phyloP scores from a whole-genome alignment of 1,139 yeast species.

The Candida neerlandica region DNA sequence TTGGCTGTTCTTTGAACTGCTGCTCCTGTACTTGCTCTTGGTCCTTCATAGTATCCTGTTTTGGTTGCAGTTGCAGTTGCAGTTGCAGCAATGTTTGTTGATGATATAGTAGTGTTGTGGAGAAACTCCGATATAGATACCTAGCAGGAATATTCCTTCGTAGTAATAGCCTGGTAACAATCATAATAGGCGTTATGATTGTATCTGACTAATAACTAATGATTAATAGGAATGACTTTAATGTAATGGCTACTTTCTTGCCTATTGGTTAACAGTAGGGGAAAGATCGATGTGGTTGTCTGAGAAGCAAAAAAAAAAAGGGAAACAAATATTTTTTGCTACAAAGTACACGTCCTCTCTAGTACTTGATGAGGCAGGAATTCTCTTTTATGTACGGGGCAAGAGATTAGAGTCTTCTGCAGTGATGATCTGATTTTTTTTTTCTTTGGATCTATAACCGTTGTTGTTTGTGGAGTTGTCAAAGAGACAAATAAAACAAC shows the following conservation, averaged over 20 bases:
- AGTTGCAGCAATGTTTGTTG: neutral
- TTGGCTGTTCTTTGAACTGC: constrained; percentile 35
- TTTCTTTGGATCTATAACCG: neutral
- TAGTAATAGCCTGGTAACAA: neutral
- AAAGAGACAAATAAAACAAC: neutral
- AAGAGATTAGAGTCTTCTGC: no score
- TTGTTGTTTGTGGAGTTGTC: neutral
- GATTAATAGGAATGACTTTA: no score
- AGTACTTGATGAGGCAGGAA: neutral
- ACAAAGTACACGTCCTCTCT: neutral
- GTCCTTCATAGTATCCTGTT: neutral
- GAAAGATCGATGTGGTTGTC: neutral
- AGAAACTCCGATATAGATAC: neutral
- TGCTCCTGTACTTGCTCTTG: neutral
- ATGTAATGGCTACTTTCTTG: no score
- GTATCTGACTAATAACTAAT: no score
- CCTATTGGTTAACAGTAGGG: no score
- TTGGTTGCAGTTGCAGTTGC: constrained; percentile 5
- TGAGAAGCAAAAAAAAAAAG: neutral
- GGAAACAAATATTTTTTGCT: neutral
- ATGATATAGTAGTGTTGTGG: constrained; percentile 16
- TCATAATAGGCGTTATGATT: neutral
- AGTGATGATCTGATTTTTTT: neutral
- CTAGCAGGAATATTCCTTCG: constrained; percentile 1
- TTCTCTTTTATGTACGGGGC: no score